Conservation (phyloP, 2,329 filamentous ascomycete genomes). For the Davidsoniella virescens region DNA sequence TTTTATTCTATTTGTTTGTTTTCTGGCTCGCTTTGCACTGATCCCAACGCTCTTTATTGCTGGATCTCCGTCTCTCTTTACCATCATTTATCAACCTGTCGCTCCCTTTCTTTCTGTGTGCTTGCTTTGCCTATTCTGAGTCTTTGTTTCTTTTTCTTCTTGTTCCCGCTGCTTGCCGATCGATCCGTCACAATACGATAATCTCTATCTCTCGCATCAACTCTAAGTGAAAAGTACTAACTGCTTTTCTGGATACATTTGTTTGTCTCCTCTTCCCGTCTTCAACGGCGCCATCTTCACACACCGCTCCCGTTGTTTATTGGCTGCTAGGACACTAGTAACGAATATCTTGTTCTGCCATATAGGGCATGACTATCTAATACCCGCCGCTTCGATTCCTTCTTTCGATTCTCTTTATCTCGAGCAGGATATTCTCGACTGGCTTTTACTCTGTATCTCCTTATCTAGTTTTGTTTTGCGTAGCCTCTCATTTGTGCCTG, state of each 20-base stretch:
- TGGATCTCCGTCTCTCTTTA: too few species aligned
- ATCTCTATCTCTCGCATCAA: background rate
- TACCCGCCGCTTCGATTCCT: background rate
- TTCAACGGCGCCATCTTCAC: background rate
- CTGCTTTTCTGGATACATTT: too few species aligned
- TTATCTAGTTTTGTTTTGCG: background rate
- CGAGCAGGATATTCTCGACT: constrained; percentile 9
- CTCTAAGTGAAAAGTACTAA: too few species aligned
- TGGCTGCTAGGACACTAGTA: background rate
- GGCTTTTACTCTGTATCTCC: constrained; percentile 3
- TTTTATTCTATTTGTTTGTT: background rate
- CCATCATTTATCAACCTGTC: too few species aligned
- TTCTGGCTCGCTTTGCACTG: background rate
- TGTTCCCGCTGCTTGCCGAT: too few species aligned
- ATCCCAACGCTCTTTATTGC: too few species aligned
- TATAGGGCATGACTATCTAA: too few species aligned
- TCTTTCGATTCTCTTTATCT: constrained; percentile 5
- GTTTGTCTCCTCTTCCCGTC: too few species aligned
- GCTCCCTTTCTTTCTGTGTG: background rate
- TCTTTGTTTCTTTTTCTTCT: constrained; percentile 2
- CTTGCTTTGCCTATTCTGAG: background rate
- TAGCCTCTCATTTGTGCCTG: background rate
- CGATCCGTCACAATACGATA: too few species aligned
- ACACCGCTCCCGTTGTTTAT: background rate
- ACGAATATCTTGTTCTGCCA: constrained; percentile 9